Base-by-base conservation (phyloP, 306 rosid genomes). In the Cicer chorassanicum region DNA sequence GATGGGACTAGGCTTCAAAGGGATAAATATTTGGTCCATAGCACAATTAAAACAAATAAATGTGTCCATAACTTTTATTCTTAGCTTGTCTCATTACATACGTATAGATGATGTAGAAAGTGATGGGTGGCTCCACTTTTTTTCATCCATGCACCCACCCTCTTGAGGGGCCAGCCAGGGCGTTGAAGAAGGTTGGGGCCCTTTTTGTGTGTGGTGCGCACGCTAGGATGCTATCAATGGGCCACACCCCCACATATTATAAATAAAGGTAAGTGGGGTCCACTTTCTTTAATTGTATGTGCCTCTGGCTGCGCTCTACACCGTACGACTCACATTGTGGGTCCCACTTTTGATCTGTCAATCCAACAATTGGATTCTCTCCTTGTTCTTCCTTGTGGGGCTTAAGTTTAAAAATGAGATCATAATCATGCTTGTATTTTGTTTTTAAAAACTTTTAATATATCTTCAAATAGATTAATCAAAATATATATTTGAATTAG, bases 241-340 rank as follows among this genome's bases (percentile, higher is more conserved):
- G 53, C 77, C 77, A 61, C 45, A 14, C 8, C 29, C 54, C 46
- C n/a, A 46, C 66, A 14, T 40, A 11, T 21, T 21, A 1, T 21
- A 21, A 21, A 14, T 29, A 60, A 29, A 60, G 42, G 38, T 10
- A 56, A 56, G 40, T 21, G 10, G 16, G 86, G 45, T 78, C 86
- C 87, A 83, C 87, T 83, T 79, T 72, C 42, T 79, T 82, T 75
- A 57, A 57, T 29, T 51, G 42, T 60, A 45, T 66, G 62, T 40
- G 72, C 45, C 70, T 68, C 49, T 51, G 72, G 63, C 77, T 62
- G 68, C 68, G 53, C 43, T 41, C 72, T 60, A 4, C 24, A 24
- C 64, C 84, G 77, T 76, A 83, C 82, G 48, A 10, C 62, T 59
- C 57, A 0, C 42, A 8, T 1, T 0, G 60, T 71, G 74, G 82